These are phyloP conservation scores for Fusarium verrucosum DNA, from an alignment of 2,329 filamentous ascomycete genomes.

Conservation along the genomic window DNA sequence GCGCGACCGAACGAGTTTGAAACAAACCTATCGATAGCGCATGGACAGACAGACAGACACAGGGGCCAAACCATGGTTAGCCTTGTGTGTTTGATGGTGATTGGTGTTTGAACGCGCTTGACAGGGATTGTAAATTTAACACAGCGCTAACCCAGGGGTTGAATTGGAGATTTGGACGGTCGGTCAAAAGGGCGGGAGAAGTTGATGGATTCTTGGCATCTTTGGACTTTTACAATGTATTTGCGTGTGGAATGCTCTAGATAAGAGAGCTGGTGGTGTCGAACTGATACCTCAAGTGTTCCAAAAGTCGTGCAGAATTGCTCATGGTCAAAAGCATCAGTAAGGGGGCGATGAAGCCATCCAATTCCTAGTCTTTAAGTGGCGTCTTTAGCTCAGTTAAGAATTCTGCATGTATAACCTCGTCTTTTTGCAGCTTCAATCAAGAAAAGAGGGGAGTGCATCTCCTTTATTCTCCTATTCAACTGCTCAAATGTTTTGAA, in stretches of 20 bases:
- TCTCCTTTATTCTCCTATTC: not conserved
- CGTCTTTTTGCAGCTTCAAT: not conserved
- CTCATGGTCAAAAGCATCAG: not conserved
- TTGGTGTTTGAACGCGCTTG: not conserved
- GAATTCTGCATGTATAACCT: not conserved
- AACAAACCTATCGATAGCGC: slow-evolving; percentile 25
- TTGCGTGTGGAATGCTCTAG: not conserved
- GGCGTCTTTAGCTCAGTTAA: slow-evolving; percentile 25
- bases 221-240: not conserved
- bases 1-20: not conserved
- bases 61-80: not conserved
- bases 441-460: not conserved
- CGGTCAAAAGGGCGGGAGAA: not conserved
- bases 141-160: not conserved
- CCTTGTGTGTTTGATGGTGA: not conserved
- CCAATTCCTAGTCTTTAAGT: slow-evolving; percentile 20
- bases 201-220: not conserved
- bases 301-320: not conserved
- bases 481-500: accelerated
- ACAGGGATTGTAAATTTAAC: not conserved
- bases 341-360: slow-evolving; percentile 8
- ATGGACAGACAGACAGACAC: not conserved
- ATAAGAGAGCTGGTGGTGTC: not conserved
- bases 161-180: not conserved
- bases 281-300: not conserved